Base-by-base conservation (phyloP, 2,329 filamentous ascomycete genomes). In the Diaporthe ampelina region DNA sequence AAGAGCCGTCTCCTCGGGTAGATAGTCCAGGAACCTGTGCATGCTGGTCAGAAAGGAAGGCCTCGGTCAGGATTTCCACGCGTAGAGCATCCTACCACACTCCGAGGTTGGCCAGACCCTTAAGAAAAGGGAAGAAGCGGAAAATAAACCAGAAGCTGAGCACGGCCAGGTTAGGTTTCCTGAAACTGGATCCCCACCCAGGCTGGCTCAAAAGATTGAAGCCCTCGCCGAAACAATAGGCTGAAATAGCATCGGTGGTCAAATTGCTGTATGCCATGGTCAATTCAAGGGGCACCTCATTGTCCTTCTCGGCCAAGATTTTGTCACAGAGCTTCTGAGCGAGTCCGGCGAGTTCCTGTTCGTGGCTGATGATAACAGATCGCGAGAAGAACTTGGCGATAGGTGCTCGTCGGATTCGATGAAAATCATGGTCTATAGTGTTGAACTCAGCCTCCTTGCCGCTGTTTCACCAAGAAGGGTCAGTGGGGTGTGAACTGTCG, bases 301-400 rank as follows among this genome's bases (percentile, higher is more conserved):
- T 19, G 10, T 37, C 65, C 50, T n/a, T 35, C 13, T 37, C 26
- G 54, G 11, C n/a, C 48, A 73, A 8, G 11, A 73, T 50, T 29
- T 73, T 73, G 40, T 73, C 72, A 19, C 72, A 73, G 9, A 58
- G 48, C 63, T 26, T 32, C 32, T 73, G 61, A 29, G 56, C 19
- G 24, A 59, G 54, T 9, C 24, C 26, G 8, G 61, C 32, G 21
- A 73, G 59, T 17, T 59, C 29, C 19, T 17, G 13, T 67, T 73
- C 72, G 17, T 59, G 26, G 8, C 37, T 61, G 21, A 43, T 11
- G 17, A 59, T 61, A 19, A 37, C 45, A 17, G 63, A 50, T 9
- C 72, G 50, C 21, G 63, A 73, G 26, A 73, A 73, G 72, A 73
- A 70, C 37, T 26, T 73, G 13, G 61, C 65, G 15, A 61, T 24